Conservation (phyloP, 75 land plant genomes). For the Isoetes taiwanensis region DNA sequence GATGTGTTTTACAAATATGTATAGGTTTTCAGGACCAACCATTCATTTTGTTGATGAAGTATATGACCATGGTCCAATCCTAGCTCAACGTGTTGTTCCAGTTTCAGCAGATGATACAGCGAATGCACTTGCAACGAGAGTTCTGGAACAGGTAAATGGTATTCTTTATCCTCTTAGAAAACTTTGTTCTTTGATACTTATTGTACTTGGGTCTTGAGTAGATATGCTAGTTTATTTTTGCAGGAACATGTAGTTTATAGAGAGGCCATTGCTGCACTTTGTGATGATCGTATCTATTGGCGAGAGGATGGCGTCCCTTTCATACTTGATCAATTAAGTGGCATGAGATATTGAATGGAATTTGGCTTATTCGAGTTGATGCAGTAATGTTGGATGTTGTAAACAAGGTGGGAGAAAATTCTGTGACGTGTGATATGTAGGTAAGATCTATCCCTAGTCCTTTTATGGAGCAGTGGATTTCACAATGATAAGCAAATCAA, state of each 20-base stretch:
- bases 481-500: no score
- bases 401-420: no score
- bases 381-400: no score
- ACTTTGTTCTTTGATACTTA: no score
- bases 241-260: constrained; percentile 78
- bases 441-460: no score
- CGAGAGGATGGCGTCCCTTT: constrained; percentile 85
- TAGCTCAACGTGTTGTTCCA: constrained; percentile 84
- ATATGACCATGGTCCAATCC: constrained; percentile 70
- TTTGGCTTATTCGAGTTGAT: no score
- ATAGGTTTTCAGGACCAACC: constrained; percentile 84
- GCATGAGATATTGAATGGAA: no score
- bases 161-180: neutral
- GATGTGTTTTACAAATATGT: neutral
- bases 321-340: no score
- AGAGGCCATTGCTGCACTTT: constrained; percentile 61
- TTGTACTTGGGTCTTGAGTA: no score
- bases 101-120: constrained; percentile 61
- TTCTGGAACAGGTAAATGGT: constrained; percentile 52
- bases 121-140: constrained; percentile 62
- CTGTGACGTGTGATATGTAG: no score
- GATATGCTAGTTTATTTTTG: no score
- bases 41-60: constrained; percentile 94
- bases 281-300: constrained; percentile 74
- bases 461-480: no score